These are phyloP conservation scores for Ammopiptanthus mongolicus DNA, from an alignment of 306 rosid species.

Conservation along the genomic window DNA sequence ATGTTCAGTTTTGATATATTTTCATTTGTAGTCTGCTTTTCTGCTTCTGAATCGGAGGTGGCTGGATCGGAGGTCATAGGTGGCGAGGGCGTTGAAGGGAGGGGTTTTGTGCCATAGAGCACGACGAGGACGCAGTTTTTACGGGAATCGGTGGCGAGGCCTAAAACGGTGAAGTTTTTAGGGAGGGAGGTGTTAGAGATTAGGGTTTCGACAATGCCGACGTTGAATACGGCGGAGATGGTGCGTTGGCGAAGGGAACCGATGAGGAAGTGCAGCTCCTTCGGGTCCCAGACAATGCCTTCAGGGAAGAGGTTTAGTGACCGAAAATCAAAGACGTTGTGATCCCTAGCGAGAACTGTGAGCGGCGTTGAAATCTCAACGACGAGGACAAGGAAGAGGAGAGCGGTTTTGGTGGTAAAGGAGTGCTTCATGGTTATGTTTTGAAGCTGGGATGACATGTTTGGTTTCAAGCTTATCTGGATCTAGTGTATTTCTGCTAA, in stretches of 20 bases:
- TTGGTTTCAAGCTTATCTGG: background rate
- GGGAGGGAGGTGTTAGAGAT: conserved; percentile 64
- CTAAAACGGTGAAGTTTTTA: conserved; percentile 52
- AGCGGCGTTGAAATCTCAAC: background rate
- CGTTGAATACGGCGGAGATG: conserved; percentile 60
- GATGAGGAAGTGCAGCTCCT: conserved; percentile 55
- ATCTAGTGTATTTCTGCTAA: background rate
- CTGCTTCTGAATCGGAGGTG: no score
- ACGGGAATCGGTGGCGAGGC: conserved; percentile 58
- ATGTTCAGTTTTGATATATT: no score
- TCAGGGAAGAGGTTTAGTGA: conserved; percentile 74
- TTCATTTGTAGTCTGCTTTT: no score
- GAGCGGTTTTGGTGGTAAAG: background rate
- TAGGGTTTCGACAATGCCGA: conserved; percentile 58
- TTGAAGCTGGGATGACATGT: background rate
- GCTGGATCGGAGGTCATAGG: conserved; percentile 62
- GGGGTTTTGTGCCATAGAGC: conserved; percentile 36
- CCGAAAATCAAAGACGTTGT: conserved; percentile 63
- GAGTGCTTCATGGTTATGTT: conserved; percentile 4
- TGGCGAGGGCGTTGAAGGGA: conserved; percentile 74
- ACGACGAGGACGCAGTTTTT: conserved; percentile 64
- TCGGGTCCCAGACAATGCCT: conserved; percentile 66
- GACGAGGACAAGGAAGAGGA: conserved; percentile 19
- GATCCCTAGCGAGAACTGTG: conserved; percentile 24
- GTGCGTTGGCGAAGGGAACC: conserved; percentile 56